A percentile compares a stretch with the other conserved stretches of the same genome.
These are phyloP conservation scores for Neopestalotiopsis clavispora DNA, from an alignment of 2,329 filamentous ascomycete genomes.

Conservation along the genomic window DNA sequence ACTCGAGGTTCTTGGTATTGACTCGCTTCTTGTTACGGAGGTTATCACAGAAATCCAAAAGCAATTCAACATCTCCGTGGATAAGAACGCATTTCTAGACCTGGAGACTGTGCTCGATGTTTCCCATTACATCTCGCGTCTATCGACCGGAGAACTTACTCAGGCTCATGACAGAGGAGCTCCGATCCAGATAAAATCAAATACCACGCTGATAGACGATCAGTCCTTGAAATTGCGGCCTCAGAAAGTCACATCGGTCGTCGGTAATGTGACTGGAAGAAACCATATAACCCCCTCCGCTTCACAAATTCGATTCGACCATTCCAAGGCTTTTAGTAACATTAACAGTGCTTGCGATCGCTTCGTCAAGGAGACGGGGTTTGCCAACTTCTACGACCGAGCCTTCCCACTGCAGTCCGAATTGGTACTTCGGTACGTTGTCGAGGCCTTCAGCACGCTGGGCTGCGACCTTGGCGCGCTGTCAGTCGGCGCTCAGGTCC, in stretches of 20 bases:
- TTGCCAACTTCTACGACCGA: slow-evolving; percentile 30
- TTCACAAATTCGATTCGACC: no score
- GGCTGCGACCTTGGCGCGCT: slow-evolving; percentile 31
- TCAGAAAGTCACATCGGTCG: no score
- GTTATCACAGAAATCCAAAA: slow-evolving; percentile 34
- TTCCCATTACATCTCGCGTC: neutral
- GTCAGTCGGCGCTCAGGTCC: slow-evolving; percentile 25
- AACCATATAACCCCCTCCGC: no score
- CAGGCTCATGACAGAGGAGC: no score
- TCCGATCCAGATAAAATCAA: no score
- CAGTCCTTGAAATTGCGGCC: no score
- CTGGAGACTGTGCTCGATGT: neutral
- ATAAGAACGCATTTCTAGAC: slow-evolving; percentile 8
- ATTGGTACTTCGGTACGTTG: slow-evolving; percentile 38
- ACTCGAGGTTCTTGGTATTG: slow-evolving; percentile 40
- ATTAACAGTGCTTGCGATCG: slow-evolving; percentile 9
- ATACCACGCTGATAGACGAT: no score
- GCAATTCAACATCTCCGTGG: slow-evolving; percentile 21
- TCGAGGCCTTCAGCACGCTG: slow-evolving; percentile 35
- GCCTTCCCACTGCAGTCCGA: slow-evolving; percentile 34
- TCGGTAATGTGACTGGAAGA: no score
- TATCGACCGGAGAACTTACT: no score
- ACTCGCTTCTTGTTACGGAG: slow-evolving; percentile 42
- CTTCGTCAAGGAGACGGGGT: neutral
- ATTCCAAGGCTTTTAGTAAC: neutral